Base-by-base conservation (phyloP, 306 rosid genomes). In the Fragaria iinumae region DNA sequence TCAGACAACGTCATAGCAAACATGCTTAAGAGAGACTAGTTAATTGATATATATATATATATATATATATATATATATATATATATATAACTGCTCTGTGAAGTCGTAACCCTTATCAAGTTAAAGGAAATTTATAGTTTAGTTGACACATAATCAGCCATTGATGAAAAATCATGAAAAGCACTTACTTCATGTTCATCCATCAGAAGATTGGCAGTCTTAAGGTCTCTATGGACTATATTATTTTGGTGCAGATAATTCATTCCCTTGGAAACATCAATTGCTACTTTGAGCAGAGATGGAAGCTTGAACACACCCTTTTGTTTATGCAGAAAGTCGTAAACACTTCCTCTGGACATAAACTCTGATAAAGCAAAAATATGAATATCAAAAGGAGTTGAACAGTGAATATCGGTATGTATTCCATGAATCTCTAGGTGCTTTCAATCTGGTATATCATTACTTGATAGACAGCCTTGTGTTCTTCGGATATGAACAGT, bases 131-230 rank as follows among this genome's bases (percentile, higher is more conserved):
- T 60, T 83, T 72, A 80, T 48, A 73, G 39, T 41, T 36, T 20
- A 38, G 48, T 67, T 69, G 65, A 34, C 47, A 77, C 57, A 76
- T 49, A 71, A 73, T 27, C 21, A 78, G 38, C 8, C 70, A 68
- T 79, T 79, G 79, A 63, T 10, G 47, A 79, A 81, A 64, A 72
- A 65, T 83, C 77, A 65, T 74, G 60, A 66, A 82, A 70, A 81
- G 27, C 73, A 74, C 99, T 85, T 85, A 89, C 99, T 84, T 89
- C 91, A 52, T 96, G 89, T 84, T 96, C 99, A 93, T 96, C 98
- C 99, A 96, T 96, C 85, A 93, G 93, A 92, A 96, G 98, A 87
- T 96, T 96, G 77, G 98, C 99, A 81, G 99, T 92, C 94, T 96
- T 96, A 85, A 96, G 99, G 77, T 96, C 99, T 86, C 99, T 84